Base-by-base conservation (phyloP, 345 rosid species). In the Noccaea bulbosa region DNA sequence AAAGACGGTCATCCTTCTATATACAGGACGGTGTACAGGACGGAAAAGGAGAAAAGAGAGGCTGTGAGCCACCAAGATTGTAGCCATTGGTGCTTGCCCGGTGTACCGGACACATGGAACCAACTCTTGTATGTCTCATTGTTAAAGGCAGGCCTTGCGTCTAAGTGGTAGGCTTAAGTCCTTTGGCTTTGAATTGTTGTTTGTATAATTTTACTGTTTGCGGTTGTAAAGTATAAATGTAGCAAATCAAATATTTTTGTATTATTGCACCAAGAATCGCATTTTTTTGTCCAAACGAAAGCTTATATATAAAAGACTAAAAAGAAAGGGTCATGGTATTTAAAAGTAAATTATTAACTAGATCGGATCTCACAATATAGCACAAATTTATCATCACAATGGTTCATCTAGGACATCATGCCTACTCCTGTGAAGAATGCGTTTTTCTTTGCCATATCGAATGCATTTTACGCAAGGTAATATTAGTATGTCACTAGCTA, bases 41-140 rank as follows among this genome's bases (percentile, higher is more conserved):
- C 89, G 1, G 77, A 53, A 0, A 79, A 75, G 66, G 93, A 85
- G 77, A 79, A 40, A 72, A 64, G 22, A 32, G 83, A 83, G 3
- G 87, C 92, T 0, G 83, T 75, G 78, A 62, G 62, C 9, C 83
- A 81, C 80, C 97, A 91, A 81, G 97, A 91, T 77, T 93, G 94
- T 83, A 87, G 97, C 66, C 97, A 89, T 40, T 93, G 97, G 98
- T 93, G 98, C 81, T 83, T 93, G 57, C 97, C 92, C 0, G 97
- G 97, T 65, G 93, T 87, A 0, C 97, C 92, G 0, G 98, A 93
- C 69, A 78, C 91, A 38, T 88, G 97, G 98, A 93, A 93, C 68
- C 86, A 90, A 56, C 75, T 90, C 63, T 78, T 90, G 38, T 88
- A 88, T 52, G 94, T 85, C 12, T 87, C 95, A 20, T 74, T 88